A percentile compares a stretch with the other conserved stretches of the same genome.
Evolutionary conservation across 2,329 filamentous ascomycete species (phyloP).

Genomic region (Thyridium curvatum): DNA sequence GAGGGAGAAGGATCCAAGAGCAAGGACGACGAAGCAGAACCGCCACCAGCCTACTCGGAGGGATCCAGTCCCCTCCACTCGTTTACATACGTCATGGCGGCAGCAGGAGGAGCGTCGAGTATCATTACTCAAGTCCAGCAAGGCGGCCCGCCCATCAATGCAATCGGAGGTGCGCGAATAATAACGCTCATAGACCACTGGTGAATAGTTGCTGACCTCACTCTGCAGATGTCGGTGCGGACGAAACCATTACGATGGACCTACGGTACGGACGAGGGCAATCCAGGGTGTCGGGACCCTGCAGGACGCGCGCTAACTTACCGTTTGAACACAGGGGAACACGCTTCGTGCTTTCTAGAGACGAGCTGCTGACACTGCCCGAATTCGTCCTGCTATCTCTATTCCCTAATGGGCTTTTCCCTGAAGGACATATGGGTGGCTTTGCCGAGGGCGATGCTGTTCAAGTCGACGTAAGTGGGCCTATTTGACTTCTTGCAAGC

Average conservation of each 20-base stretch:
- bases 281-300: neutral
- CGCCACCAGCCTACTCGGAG: slow-evolving; percentile 93
- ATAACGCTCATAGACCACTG: neutral
- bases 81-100: slow-evolving; percentile 96
- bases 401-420: slow-evolving; percentile 96
- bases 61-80: slow-evolving; percentile 85
- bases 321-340: slow-evolving; percentile 60
- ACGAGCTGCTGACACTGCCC: slow-evolving; percentile 89
- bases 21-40: slow-evolving; percentile 81
- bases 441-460: slow-evolving; percentile 92
- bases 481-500: too few relatives aligned
- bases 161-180: slow-evolving; percentile 64
- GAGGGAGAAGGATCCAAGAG: slow-evolving; percentile 50
- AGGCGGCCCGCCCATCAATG: slow-evolving; percentile 81
- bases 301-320: slow-evolving; percentile 16
- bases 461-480: slow-evolving; percentile 74
- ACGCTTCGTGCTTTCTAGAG: slow-evolving; percentile 86
- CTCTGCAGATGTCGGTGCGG: slow-evolving; percentile 65
- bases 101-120: slow-evolving; percentile 92
- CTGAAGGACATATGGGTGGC: slow-evolving; percentile 90
- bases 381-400: slow-evolving; percentile 97
- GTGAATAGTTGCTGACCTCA: slow-evolving; percentile 11
- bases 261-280: slow-evolving; percentile 60
- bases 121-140: slow-evolving; percentile 99
- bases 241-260: slow-evolving; percentile 94